A percentile compares a stretch with the other conserved stretches of the same genome.
Conservation (phyloP, 257 asterid species). For the Nyctanthes arbortristis region DNA sequence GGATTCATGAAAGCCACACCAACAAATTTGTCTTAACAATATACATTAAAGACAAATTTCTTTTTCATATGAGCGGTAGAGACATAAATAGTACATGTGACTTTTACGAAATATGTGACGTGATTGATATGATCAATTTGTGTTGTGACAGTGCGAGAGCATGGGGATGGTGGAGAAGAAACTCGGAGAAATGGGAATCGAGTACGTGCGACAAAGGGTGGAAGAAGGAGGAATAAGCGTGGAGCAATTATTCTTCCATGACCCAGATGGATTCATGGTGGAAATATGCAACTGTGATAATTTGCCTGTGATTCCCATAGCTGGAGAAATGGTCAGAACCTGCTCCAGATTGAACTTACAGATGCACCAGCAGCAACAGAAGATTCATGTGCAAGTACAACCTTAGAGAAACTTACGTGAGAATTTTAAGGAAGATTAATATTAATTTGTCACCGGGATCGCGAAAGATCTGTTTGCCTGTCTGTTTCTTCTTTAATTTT, state of each 20-base stretch:
- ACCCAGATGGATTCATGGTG: conserved; percentile 95
- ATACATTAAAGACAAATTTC: too few species aligned
- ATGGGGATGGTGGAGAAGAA: conserved; percentile 87
- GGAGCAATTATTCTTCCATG: conserved; percentile 91
- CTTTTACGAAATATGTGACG: neutral
- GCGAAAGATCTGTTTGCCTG: conserved; percentile 1
- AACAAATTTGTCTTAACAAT: too few species aligned
- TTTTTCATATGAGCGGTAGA: too few species aligned
- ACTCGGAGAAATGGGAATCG: conserved; percentile 73
- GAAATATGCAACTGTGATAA: conserved; percentile 96
- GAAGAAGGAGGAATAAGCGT: conserved; percentile 91
- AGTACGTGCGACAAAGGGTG: conserved; percentile 66
- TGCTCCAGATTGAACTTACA: conserved; percentile 69
- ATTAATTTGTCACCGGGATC: neutral
- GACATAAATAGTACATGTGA: too few species aligned
- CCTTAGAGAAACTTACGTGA: conserved; percentile 14
- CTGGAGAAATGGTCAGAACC: conserved; percentile 70
- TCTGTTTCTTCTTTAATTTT: neutral
- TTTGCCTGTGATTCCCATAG: conserved; percentile 72
- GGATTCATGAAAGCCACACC: too few species aligned
- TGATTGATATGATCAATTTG: neutral
- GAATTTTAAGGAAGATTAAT: neutral
- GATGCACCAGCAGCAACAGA: conserved; percentile 53
- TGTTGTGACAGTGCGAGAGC: conserved; percentile 77
- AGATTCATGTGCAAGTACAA: conserved; percentile 44